These are phyloP conservation scores for Multifurca ochricompacta DNA, from an alignment of 768 basidiomycete genomes.

Conservation along the genomic window DNA sequence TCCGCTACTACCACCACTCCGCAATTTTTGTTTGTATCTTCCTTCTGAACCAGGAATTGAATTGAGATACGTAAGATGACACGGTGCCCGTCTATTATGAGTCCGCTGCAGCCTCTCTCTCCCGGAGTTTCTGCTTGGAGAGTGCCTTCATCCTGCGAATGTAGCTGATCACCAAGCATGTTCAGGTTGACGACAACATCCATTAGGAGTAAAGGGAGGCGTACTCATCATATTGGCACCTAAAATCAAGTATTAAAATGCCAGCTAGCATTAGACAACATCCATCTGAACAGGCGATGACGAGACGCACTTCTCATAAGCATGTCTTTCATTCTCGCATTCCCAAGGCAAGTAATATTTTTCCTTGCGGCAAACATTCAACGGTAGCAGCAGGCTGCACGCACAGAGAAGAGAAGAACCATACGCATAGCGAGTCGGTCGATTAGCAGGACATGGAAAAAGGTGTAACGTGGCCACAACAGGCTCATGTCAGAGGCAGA, in stretches of 20 bases:
- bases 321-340: slow-evolving; percentile 81
- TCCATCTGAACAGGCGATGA: background rate
- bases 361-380: slow-evolving; percentile 80
- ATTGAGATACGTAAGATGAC: background rate
- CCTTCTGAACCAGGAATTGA: background rate
- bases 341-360: slow-evolving; percentile 84
- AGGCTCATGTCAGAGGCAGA: background rate
- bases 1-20: slow-evolving; percentile 6
- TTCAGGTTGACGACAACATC: slow-evolving; percentile 1
- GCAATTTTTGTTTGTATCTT: background rate
- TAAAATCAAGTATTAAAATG: slow-evolving; percentile 26
- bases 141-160: slow-evolving; percentile 83
- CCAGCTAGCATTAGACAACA: background rate
- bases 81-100: slow-evolving; percentile 16
- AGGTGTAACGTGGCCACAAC: background rate
- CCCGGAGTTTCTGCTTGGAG: slow-evolving; percentile 56
- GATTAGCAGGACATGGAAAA: background rate
- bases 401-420: background rate
- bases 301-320: slow-evolving; percentile 69
- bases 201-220: background rate
- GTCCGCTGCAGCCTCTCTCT: slow-evolving; percentile 32
- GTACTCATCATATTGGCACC: slow-evolving; percentile 94
- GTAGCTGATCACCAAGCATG: slow-evolving; percentile 43
- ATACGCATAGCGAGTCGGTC: background rate
- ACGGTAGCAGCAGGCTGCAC: slow-evolving; percentile 70